Conservation (phyloP, 1,284 basidiomycete genomes). For the Cryptococcus maquisensis region DNA sequence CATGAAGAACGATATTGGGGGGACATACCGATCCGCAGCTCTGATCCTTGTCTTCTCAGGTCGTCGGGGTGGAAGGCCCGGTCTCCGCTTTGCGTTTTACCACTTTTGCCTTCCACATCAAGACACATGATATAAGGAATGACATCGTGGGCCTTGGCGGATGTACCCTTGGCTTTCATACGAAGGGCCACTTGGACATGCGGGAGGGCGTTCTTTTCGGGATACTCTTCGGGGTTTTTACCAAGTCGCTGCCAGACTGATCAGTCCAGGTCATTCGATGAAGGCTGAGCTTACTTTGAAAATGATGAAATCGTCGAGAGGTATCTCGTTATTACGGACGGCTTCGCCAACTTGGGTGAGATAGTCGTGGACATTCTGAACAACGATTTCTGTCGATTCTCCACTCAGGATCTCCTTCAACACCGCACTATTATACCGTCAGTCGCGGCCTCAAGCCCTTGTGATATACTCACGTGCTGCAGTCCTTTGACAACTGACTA, state of each 20-base stretch:
- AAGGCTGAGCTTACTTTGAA: slow-evolving; percentile 63
- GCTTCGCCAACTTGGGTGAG: slow-evolving; percentile 68
- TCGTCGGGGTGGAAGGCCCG: slow-evolving; percentile 93
- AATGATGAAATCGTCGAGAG: slow-evolving; percentile 89
- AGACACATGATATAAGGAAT: slow-evolving; percentile 94
- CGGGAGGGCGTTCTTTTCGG: slow-evolving; percentile 88
- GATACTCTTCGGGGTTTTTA: slow-evolving; percentile 93
- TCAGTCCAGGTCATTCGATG: background rate
- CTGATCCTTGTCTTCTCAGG: slow-evolving; percentile 63
- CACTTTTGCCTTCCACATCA: slow-evolving; percentile 65
- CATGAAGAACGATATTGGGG: background rate
- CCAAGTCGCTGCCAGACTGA: slow-evolving; percentile 65
- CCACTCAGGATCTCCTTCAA: slow-evolving; percentile 89
- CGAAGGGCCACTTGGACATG: slow-evolving; percentile 95
- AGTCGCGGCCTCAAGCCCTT: background rate
- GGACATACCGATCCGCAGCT: slow-evolving; percentile 66
- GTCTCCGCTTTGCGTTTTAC: slow-evolving; percentile 80
- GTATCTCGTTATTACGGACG: slow-evolving; percentile 70
- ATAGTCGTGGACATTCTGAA: slow-evolving; percentile 91
- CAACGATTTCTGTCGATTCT: slow-evolving; percentile 81
- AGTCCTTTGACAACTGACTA: slow-evolving; percentile 82
- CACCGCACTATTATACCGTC: slow-evolving; percentile 60
- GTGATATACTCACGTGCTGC: slow-evolving; percentile 69
- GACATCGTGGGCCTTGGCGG: slow-evolving; percentile 82
- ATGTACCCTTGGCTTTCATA: slow-evolving; percentile 79